phyloP scores from a whole-genome alignment of 768 basidiomycete genomes.

The Suillus placidus region DNA sequence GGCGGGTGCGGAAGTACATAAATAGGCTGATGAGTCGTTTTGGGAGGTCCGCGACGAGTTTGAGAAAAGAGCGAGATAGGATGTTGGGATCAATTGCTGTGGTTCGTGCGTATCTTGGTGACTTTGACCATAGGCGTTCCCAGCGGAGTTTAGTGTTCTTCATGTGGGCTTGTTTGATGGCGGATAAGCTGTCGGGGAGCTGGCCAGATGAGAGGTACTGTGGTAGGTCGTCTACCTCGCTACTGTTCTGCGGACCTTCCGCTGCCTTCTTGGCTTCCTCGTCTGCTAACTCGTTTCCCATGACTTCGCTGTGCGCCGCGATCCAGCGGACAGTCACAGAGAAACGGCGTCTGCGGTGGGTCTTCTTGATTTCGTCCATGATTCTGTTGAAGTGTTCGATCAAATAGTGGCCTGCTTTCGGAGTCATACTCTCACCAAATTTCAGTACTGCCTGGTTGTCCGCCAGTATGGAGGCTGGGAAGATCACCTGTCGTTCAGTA shows the following conservation, averaged over 20 bases:
- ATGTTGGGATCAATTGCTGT: not conserved
- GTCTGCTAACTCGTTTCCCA: conserved; percentile 6
- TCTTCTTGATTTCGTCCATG: too few species aligned
- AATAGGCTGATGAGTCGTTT: conserved; percentile 26
- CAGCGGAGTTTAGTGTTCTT: not conserved
- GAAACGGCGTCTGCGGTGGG: too few species aligned
- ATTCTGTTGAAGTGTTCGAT: too few species aligned
- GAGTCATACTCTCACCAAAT: too few species aligned
- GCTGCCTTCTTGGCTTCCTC: conserved; percentile 2
- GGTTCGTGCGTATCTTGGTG: not conserved
- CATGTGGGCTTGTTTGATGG: not conserved
- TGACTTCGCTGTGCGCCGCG: not conserved
- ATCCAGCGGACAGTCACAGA: conserved; percentile 5
- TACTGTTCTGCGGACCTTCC: not conserved
- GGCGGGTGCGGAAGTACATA: conserved; percentile 35
- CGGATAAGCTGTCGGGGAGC: not conserved
- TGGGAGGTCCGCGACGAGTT: conserved; percentile 10
- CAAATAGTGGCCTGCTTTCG: too few species aligned
- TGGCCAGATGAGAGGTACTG: not conserved
- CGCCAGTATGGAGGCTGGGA: too few species aligned
- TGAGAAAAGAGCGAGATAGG: not conserved
- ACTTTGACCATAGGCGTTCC: conserved; percentile 3
- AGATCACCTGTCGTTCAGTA: too few species aligned
- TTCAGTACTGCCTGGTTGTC: too few species aligned
- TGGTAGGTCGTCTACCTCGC: not conserved